Conservation (phyloP, 306 rosid species). For the Prunus persica region DNA sequence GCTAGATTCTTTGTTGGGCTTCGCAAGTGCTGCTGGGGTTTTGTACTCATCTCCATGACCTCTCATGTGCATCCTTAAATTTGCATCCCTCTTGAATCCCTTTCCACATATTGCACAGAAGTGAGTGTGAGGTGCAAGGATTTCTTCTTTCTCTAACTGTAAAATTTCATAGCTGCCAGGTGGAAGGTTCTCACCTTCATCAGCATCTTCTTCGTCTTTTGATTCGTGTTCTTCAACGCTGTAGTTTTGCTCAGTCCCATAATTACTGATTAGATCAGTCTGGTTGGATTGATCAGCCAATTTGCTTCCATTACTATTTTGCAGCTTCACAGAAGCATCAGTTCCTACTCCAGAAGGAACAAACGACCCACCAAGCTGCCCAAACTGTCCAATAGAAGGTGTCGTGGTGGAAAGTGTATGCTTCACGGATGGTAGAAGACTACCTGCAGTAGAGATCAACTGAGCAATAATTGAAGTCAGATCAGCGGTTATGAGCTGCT, state of each 20-base stretch:
- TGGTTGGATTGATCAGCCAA: conserved; percentile 45
- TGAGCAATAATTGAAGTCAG: conserved; percentile 89
- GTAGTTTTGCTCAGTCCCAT: conserved; percentile 51
- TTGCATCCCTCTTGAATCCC: conserved; percentile 98
- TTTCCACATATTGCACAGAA: conserved; percentile 96
- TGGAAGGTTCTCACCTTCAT: conserved; percentile 86
- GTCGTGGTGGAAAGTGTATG: conserved; percentile 38
- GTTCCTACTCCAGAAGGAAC: conserved; percentile 41
- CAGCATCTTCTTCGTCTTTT: conserved; percentile 92
- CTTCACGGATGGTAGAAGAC: conserved; percentile 83
- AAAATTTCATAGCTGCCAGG: conserved; percentile 93
- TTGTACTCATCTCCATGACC: conserved; percentile 98
- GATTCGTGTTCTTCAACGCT: conserved; percentile 67
- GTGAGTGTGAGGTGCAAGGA: conserved; percentile 97
- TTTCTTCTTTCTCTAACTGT: conserved; percentile 93
- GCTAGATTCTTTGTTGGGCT: conserved; percentile 68
- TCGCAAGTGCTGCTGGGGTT: conserved; percentile 97
- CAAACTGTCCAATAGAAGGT: conserved; percentile 48
- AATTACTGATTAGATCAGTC: conserved; percentile 34
- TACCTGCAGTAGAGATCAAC: conserved; percentile 87
- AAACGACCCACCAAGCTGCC: conserved; percentile 43
- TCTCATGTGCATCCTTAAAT: conserved; percentile 98
- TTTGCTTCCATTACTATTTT: conserved; percentile 39
- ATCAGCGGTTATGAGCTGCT: conserved; percentile 87
- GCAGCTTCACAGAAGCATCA: conserved; percentile 34